Evolutionary conservation across 2,329 filamentous ascomycete genomes (phyloP).

Genomic region (Basipetospora chlamydospora): DNA sequence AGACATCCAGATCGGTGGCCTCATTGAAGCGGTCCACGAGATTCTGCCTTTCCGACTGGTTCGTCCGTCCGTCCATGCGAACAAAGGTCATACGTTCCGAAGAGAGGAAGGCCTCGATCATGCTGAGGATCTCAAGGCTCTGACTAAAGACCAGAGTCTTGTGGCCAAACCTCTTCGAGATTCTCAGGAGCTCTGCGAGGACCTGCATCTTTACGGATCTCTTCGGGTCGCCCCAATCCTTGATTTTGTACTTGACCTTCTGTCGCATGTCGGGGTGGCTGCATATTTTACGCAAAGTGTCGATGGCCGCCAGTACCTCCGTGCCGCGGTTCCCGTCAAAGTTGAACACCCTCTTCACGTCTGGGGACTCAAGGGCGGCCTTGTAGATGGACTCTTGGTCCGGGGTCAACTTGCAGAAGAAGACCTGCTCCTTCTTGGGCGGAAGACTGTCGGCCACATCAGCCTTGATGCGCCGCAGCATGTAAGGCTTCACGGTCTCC

Average conservation of each 20-base stretch:
- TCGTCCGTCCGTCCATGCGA: conserved; percentile 87
- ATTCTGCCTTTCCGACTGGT: conserved; percentile 73
- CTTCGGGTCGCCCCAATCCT: conserved; percentile 56
- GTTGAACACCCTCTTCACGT: conserved; percentile 9
- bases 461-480: conserved; percentile 81
- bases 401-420: conserved; percentile 85
- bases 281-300: conserved; percentile 87
- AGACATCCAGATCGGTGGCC: conserved; percentile 65
- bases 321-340: background rate
- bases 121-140: conserved; percentile 88
- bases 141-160: conserved; percentile 91
- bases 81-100: conserved; percentile 60
- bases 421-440: conserved; percentile 87
- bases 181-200: conserved; percentile 68
- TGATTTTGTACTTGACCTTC: conserved; percentile 4
- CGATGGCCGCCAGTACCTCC: conserved; percentile 59
- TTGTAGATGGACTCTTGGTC: conserved; percentile 11
- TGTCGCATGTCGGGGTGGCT: conserved; percentile 72
- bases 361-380: conserved; percentile 7
- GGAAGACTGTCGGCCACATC: conserved; percentile 90
- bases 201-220: conserved; percentile 96
- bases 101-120: conserved; percentile 69
- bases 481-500: conserved; percentile 82
- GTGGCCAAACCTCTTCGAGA: conserved; percentile 83
- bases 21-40: conserved; percentile 91